Evolutionary conservation across 495 filamentous ascomycete species (phyloP), one percentile per base, ranked within the genome.

Genomic region (Talaromyces ruber): DNA sequence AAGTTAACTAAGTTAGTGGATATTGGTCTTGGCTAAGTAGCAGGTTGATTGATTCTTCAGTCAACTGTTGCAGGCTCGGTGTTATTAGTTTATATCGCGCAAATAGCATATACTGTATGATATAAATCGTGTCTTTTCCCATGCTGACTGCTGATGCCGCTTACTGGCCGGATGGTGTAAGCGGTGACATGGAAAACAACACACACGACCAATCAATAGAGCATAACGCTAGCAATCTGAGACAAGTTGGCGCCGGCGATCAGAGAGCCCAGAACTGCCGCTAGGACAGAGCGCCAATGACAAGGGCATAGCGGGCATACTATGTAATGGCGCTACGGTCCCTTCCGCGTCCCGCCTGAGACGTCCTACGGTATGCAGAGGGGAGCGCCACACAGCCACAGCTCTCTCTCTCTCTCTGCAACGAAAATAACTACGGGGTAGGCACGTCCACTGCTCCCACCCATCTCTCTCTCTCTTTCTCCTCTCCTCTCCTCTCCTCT

Each of bases 401-500:
- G 9, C n/a, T n/a, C n/a, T n/a, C n/a, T n/a, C n/a, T n/a, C n/a
- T n/a, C n/a, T n/a, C n/a, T n/a, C n/a, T 47, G 43, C 21, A 47
- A 47, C 43, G 21, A 47, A 45, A 45, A 45, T 45, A 45, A 18
- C 39, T 18, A 45, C 43, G 39, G 37, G 39, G 39, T 18, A 43
- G 30, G 30, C 30, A 32, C 30, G 6, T 32, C 30, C 7, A 5
- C 32, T 9, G 34, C 34, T 52, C 24, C 18, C 22, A 14, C 24
- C 64, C 62, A 22, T 22, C 1, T 12, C 12, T 54, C 51, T 11
- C 16, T 11, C 28, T 28, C 21, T 54, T 11, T 54, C 51, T 29
- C 53, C 25, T 32, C 53, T 63, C 60, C 59, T 61, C 45, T 55
- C 18, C n/a, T n/a, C n/a, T n/a, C n/a, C 50, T 54, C 3, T 55